These are phyloP conservation scores for Fusarium pininemorale DNA, from an alignment of 2,329 filamentous ascomycete genomes.

Conservation along the genomic window DNA sequence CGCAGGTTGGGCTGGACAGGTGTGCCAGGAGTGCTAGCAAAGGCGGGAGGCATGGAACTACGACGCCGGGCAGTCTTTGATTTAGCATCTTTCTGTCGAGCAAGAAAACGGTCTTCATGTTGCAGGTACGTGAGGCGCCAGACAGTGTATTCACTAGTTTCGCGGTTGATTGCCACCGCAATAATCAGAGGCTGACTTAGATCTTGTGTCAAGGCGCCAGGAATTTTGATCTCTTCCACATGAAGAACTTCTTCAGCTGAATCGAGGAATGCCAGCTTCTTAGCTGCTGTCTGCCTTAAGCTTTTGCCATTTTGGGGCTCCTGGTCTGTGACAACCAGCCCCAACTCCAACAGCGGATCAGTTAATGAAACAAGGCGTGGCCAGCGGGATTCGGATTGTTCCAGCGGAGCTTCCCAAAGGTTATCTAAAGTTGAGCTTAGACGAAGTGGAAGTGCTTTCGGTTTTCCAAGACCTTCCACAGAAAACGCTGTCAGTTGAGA, in stretches of 20 bases:
- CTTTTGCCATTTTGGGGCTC: constrained; percentile 50
- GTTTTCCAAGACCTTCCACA: constrained; percentile 64
- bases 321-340: constrained; percentile 75
- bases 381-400: constrained; percentile 67
- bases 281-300: constrained; percentile 47
- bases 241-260: constrained; percentile 85
- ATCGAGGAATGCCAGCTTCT: constrained; percentile 69
- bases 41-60: constrained; percentile 72
- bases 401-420: constrained; percentile 64
- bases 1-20: constrained; percentile 76
- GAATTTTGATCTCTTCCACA: constrained; percentile 73
- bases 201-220: constrained; percentile 51
- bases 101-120: constrained; percentile 66
- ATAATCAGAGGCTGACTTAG: constrained; percentile 69
- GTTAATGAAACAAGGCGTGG: constrained; percentile 84
- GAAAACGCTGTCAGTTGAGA: constrained; percentile 64
- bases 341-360: constrained; percentile 86
- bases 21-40: constrained; percentile 79
- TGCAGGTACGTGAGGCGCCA: constrained; percentile 85
- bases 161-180: constrained; percentile 82
- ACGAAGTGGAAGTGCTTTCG: constrained; percentile 62
- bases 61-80: constrained; percentile 62
- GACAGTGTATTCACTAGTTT: constrained; percentile 80
- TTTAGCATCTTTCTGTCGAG: constrained; percentile 57
- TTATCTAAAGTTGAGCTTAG: constrained; percentile 65